These are phyloP conservation scores for Grigorovia transvaalensis DNA, from an alignment of 805 yeast genomes.

Conservation along the genomic window DNA sequence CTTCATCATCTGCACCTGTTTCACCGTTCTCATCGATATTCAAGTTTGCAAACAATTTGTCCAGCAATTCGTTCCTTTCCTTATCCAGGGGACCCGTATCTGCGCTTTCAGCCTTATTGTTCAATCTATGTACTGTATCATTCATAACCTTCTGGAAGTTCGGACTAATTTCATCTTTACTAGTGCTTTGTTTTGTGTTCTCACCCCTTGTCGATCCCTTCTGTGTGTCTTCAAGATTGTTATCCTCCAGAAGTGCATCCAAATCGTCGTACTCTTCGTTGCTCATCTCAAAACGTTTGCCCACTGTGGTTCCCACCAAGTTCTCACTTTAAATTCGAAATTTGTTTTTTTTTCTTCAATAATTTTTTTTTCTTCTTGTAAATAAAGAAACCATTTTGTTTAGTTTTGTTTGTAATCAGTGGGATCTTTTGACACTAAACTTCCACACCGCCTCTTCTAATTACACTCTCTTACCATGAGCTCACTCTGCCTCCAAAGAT, in stretches of 20 bases:
- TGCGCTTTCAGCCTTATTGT: not conserved
- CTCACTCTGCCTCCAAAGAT: conserved; percentile 64
- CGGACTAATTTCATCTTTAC: not conserved
- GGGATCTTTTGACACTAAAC: no score
- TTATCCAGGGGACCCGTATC: not conserved
- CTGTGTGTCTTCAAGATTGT: conserved; percentile 17
- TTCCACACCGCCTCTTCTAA: not conserved
- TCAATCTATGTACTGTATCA: not conserved
- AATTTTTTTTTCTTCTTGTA: no score
- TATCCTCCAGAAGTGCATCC: conserved; percentile 79
- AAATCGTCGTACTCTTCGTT: conserved; percentile 62
- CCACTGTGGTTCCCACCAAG: not conserved
- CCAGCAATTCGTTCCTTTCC: not conserved
- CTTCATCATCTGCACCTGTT: not conserved
- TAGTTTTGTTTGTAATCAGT: no score
- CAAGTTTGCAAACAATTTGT: not conserved
- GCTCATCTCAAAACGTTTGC: conserved; percentile 13
- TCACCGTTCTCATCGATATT: not conserved
- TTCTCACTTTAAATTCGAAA: no score
- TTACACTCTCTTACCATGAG: conserved; percentile 33
- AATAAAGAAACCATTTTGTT: no score
- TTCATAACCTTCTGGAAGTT: not conserved
- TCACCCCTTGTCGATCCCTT: not conserved
- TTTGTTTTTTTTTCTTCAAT: no score
- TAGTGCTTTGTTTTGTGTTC: not conserved